phyloP scores from a whole-genome alignment of 306 rosid genomes.

The Vicia villosa region DNA sequence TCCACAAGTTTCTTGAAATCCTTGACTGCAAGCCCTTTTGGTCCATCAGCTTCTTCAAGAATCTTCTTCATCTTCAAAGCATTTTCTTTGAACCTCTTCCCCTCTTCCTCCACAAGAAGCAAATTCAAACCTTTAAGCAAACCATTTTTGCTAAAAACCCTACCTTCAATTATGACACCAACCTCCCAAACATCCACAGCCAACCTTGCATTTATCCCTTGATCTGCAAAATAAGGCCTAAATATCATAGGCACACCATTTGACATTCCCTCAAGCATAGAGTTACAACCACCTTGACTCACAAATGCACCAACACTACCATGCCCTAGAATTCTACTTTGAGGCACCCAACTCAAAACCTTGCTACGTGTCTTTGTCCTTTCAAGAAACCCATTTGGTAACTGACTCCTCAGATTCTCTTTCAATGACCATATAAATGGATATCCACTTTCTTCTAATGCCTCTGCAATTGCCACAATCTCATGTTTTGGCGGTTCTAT shows the following conservation, averaged over 20 bases:
- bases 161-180: not conserved
- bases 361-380: not conserved
- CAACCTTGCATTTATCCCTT: not conserved
- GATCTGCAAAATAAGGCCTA: not conserved
- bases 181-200: not conserved
- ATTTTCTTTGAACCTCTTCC: too few relatives aligned
- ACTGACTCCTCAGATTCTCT: not conserved
- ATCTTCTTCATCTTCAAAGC: not conserved
- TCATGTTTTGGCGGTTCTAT: not conserved
- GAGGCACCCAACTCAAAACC: not conserved
- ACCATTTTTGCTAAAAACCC: too few relatives aligned
- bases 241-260: not conserved
- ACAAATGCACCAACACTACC: too few relatives aligned
- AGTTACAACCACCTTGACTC: not conserved
- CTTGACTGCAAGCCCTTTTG: not conserved
- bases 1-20: not conserved
- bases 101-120: too few relatives aligned
- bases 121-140: too few relatives aligned
- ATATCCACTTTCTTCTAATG: not conserved
- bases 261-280: too few relatives aligned
- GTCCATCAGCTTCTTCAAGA: not conserved
- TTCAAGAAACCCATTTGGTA: not conserved
- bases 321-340: too few relatives aligned
- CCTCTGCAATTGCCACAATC: not conserved
- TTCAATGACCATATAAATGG: not conserved